These are phyloP conservation scores for Pterocarpus macrocarpus DNA, from an alignment of 306 rosid genomes.

Conservation along the genomic window DNA sequence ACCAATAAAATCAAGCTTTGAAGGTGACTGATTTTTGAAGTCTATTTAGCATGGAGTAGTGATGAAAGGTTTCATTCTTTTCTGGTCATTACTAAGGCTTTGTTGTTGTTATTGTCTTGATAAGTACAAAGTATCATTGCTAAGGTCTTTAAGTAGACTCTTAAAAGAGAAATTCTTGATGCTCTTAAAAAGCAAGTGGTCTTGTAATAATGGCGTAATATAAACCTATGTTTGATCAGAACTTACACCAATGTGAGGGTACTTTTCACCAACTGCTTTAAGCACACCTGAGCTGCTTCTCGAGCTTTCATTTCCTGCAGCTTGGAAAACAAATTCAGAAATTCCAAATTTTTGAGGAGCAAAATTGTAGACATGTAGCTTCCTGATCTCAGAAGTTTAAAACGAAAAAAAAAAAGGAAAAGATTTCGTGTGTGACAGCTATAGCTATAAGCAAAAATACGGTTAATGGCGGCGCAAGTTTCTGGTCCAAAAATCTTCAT, in stretches of 20 bases:
- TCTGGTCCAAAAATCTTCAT: not conserved
- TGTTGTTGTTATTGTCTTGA: no score
- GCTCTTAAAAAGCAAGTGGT: not conserved
- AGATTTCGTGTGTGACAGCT: not conserved
- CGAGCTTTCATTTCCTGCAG: conserved; percentile 56
- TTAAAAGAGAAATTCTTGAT: not conserved
- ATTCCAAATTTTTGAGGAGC: not conserved
- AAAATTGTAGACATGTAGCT: not conserved
- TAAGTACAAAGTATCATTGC: no score
- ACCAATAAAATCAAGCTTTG: no score
- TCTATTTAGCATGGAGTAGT: no score
- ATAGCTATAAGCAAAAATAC: not conserved
- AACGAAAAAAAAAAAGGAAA: not conserved
- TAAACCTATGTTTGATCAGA: conserved; percentile 18
- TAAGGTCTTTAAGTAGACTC: not conserved
- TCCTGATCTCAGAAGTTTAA: not conserved
- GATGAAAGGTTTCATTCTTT: no score
- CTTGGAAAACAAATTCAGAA: conserved; percentile 16
- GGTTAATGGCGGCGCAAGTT: not conserved
- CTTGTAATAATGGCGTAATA: not conserved
- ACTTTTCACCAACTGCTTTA: conserved; percentile 49
- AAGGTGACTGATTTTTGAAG: no score
- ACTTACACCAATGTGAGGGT: conserved; percentile 62
- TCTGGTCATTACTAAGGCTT: no score
- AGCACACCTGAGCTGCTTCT: conserved; percentile 47